These are phyloP conservation scores for Xerophyta viscosa DNA, from an alignment of 106 monocot species.

Conservation along the genomic window DNA sequence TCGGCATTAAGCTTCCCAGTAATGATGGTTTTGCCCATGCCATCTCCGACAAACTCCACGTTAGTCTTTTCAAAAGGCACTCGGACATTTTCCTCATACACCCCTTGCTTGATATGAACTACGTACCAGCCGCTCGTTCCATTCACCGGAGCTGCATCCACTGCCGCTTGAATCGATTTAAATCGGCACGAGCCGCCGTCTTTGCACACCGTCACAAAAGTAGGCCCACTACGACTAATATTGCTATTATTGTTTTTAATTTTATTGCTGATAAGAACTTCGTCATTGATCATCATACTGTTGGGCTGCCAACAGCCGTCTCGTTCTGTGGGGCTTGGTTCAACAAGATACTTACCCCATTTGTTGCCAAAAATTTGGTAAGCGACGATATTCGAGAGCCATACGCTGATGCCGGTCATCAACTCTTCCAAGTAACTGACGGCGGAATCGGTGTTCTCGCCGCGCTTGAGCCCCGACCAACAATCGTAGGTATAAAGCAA, in stretches of 20 bases:
- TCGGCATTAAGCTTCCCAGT: constrained; percentile 56
- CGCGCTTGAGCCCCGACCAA: constrained; percentile 64
- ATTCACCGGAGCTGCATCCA: constrained; percentile 49
- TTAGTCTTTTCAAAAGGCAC: constrained; percentile 85
- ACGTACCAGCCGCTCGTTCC: constrained; percentile 32
- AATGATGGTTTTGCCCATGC: constrained; percentile 46
- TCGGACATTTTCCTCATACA: constrained; percentile 63
- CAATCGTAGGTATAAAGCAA: constrained; percentile 87
- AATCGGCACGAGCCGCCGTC: constrained; percentile 28
- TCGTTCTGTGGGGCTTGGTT: constrained; percentile 62
- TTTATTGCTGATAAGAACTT: not conserved
- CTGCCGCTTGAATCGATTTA: constrained; percentile 57
- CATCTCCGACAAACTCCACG: constrained; percentile 29
- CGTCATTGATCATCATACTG: too few relatives aligned
- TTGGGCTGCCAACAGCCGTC: constrained; percentile 87
- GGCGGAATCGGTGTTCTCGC: constrained; percentile 36
- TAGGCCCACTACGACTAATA: not conserved
- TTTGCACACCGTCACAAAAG: constrained; percentile 47
- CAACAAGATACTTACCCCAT: too few relatives aligned
- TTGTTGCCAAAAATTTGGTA: constrained; percentile 41
- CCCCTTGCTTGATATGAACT: constrained; percentile 52
- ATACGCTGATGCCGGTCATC: constrained; percentile 23
- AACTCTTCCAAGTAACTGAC: constrained; percentile 34
- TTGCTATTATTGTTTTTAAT: not conserved
- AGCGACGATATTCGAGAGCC: constrained; percentile 37